Conservation (phyloP, 1,139 yeast genomes). For the Candida sp. region DNA sequence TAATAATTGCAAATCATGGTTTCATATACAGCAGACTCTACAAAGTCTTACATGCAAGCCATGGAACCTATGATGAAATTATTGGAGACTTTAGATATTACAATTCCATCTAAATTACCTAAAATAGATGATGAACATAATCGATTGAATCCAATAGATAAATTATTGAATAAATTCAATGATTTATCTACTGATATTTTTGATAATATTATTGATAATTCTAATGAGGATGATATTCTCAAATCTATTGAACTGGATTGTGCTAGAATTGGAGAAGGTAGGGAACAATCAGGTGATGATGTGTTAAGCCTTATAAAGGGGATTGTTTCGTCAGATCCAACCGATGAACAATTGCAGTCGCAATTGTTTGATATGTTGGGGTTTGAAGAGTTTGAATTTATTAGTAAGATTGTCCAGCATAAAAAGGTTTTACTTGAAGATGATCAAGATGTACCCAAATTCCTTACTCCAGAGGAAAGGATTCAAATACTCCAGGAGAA, state of each 20-base stretch:
- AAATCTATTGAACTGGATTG: slow-evolving; percentile 25
- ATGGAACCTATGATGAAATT: slow-evolving; percentile 63
- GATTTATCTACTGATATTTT: slow-evolving; percentile 32
- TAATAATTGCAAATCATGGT: slow-evolving; percentile 30
- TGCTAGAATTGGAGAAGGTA: slow-evolving; percentile 20
- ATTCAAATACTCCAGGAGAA: slow-evolving; percentile 56
- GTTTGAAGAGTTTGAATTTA: slow-evolving; percentile 78
- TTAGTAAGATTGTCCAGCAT: slow-evolving; percentile 60
- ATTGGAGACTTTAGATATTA: slow-evolving; percentile 24
- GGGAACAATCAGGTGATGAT: slow-evolving; percentile 22
- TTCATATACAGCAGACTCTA: slow-evolving; percentile 52
- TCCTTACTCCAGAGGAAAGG: slow-evolving; percentile 56
- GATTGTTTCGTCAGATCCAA: slow-evolving; percentile 24
- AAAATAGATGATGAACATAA: slow-evolving; percentile 30
- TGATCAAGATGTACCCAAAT: slow-evolving; percentile 16
- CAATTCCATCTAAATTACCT: slow-evolving; percentile 22
- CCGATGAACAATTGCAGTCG: slow-evolving; percentile 66
- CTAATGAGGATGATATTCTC: slow-evolving; percentile 9
- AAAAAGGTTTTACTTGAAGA: slow-evolving; percentile 24
- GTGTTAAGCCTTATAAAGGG: slow-evolving; percentile 19
- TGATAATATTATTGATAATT: slow-evolving; percentile 22
- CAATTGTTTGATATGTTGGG: slow-evolving; percentile 77
- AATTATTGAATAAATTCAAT: slow-evolving; percentile 23
- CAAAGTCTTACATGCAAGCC: slow-evolving; percentile 75
- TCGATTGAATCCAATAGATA: slow-evolving; percentile 24